Conservation (phyloP, 148 eudicot genomes). For the Silene uniflora region DNA sequence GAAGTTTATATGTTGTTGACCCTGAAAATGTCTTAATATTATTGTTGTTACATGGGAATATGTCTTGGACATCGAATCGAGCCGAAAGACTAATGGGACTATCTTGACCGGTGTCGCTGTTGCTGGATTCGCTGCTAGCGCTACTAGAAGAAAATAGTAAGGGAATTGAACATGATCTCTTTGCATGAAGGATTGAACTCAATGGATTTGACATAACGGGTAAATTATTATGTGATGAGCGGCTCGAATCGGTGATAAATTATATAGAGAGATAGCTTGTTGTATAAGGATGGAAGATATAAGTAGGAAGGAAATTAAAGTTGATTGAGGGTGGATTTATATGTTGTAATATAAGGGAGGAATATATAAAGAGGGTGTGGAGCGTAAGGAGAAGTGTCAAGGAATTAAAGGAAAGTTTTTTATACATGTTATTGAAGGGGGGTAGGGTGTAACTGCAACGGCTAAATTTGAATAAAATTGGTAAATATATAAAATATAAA, state of each 20-base stretch:
- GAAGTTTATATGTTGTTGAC: constrained; percentile 40
- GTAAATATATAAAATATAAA: too few relatives aligned
- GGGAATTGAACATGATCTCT: constrained; percentile 28
- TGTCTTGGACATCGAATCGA: constrained; percentile 9
- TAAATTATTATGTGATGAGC: too few relatives aligned
- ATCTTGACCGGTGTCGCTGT: constrained; percentile 6
- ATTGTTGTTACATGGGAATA: background rate
- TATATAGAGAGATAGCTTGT: background rate
- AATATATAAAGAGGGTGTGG: background rate
- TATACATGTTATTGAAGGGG: background rate
- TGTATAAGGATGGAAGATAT: background rate
- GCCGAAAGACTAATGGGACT: constrained; percentile 7
- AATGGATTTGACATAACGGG: background rate
- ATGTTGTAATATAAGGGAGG: background rate
- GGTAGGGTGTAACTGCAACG: constrained; percentile 24
- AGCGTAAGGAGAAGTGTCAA: constrained; percentile 12
- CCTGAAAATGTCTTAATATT: background rate
- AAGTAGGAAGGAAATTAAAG: constrained; percentile 1
- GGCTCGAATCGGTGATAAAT: background rate
- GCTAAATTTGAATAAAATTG: constrained; percentile 24
- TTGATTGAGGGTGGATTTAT: background rate
- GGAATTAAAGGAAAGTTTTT: constrained; percentile 10
- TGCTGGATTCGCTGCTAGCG: constrained; percentile 17
- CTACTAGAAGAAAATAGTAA: constrained; percentile 4
- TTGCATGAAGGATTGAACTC: constrained; percentile 25